Evolutionary conservation across 2,329 filamentous ascomycete genomes (phyloP), one percentile per base, ranked within the genome.

Genomic region (Fusarium nisikadoi): DNA sequence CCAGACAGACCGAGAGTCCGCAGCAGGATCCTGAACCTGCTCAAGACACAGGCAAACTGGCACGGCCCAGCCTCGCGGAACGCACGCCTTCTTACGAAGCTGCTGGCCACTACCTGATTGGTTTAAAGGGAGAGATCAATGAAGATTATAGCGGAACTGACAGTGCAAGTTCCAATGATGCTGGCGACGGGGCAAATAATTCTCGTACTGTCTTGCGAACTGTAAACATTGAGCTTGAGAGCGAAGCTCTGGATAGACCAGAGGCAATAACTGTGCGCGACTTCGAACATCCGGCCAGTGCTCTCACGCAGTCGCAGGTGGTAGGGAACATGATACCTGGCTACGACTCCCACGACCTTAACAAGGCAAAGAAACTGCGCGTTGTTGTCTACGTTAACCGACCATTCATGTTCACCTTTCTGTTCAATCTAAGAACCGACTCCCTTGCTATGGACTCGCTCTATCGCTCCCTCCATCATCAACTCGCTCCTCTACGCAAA

Each of bases 401-500:
- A 29, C 93, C 93, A 0, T 95, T 95, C 80, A 88, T 95, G 52
- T 95, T 93, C 79, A 88, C 91, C 3, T 91, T 96, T 68, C 83
- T 96, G 8, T 95, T 95, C 79, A 76, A 79, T 16, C 78, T 83
- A 19, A 85, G 85, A 50, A 91, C 91, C 11, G 85, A 88, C 59
- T 88, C 89, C 3, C 80, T 91, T 4, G 86, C 86, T 8, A 87
- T 84, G 79, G 83, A 87, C n/a, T 75, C 82, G 1, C 80, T 91
- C 12, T 92, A 92, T 77, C 85, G 85, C 49, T 88, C 87, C 3
- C 81, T 92, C 27, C 89, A 91, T 74, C 81, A 87, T 68, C 90
- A 92, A 74, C 84, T 92, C 17, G 82, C 84, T 4, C 88, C 90
- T 3, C 82, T 92, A 8, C 84, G 87, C 54, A 89, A 87, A 71